Percentiles rank a stretch among this genome's conserved stretches.
Evolutionary conservation across 495 filamentous ascomycete species (phyloP).

Genomic region (Daldinia loculata): DNA sequence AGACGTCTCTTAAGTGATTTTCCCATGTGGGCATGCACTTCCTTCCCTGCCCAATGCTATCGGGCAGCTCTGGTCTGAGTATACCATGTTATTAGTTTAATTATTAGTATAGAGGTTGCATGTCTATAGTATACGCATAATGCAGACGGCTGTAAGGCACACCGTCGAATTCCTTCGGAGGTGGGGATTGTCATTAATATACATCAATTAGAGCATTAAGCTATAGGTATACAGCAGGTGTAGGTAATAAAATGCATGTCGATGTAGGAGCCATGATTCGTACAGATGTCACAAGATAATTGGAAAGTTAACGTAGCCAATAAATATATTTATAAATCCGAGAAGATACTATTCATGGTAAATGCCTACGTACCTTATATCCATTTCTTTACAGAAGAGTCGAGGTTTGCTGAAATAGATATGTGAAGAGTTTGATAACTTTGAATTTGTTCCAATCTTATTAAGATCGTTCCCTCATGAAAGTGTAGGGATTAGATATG

Average conservation of each 20-base stretch:
- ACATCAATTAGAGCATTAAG: background rate
- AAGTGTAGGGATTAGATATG: background rate
- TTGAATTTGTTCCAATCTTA: too few relatives aligned
- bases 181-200: background rate
- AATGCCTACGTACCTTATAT: background rate
- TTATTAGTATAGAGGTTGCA: background rate
- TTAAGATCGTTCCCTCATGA: too few relatives aligned
- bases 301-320: background rate
- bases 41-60: background rate
- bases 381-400: too few relatives aligned
- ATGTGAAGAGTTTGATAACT: too few relatives aligned
- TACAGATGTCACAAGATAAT: background rate
- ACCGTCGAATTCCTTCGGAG: background rate
- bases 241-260: background rate
- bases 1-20: background rate
- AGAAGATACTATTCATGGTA: background rate
- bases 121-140: background rate
- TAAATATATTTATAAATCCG: background rate
- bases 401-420: too few relatives aligned
- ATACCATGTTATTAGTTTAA: background rate
- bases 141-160: background rate
- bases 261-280: background rate
- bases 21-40: background rate
- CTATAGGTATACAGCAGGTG: background rate
- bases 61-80: background rate